These are phyloP conservation scores for Alloascoidea hylecoeti DNA, from an alignment of 805 yeast species.

Conservation along the genomic window DNA sequence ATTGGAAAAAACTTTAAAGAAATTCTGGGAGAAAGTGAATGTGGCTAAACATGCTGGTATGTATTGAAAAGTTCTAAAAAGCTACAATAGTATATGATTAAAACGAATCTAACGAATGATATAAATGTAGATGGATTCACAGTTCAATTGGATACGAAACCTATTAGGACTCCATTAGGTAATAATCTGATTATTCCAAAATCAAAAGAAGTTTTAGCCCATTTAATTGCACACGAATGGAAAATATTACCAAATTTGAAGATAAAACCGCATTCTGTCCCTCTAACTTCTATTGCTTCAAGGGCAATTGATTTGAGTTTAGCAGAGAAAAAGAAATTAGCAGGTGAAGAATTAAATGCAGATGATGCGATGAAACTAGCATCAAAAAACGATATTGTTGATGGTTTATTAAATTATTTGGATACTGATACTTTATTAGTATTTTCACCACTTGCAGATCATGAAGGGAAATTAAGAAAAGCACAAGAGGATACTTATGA, in stretches of 20 bases:
- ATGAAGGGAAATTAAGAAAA: constrained; percentile 65
- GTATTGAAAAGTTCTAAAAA: background rate
- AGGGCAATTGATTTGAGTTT: constrained; percentile 67
- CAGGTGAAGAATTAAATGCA: constrained; percentile 22
- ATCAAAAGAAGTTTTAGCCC: constrained; percentile 46
- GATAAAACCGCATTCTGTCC: constrained; percentile 67
- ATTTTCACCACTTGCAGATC: constrained; percentile 68
- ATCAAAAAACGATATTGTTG: constrained; percentile 31
- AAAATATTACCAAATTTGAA: constrained; percentile 46
- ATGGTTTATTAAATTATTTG: constrained; percentile 59
- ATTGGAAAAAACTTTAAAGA: constrained; percentile 42
- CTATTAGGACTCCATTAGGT: constrained; percentile 79
- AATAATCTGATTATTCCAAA: constrained; percentile 50
- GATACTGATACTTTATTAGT: constrained; percentile 92
- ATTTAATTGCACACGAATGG: constrained; percentile 83
- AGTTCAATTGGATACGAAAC: constrained; percentile 58
- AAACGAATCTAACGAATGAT: constrained; percentile 11
- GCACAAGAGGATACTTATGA: constrained; percentile 70
- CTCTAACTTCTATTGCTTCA: constrained; percentile 77
- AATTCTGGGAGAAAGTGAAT: constrained; percentile 64
- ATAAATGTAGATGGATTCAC: constrained; percentile 22
- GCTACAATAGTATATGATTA: constrained; percentile 4
- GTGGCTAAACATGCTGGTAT: constrained; percentile 15
- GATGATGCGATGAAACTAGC: constrained; percentile 6
- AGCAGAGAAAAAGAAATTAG: constrained; percentile 19